Evolutionary conservation across 352 stramenopile species (phyloP).

Genomic region (Globisporangium spiculum): DNA sequence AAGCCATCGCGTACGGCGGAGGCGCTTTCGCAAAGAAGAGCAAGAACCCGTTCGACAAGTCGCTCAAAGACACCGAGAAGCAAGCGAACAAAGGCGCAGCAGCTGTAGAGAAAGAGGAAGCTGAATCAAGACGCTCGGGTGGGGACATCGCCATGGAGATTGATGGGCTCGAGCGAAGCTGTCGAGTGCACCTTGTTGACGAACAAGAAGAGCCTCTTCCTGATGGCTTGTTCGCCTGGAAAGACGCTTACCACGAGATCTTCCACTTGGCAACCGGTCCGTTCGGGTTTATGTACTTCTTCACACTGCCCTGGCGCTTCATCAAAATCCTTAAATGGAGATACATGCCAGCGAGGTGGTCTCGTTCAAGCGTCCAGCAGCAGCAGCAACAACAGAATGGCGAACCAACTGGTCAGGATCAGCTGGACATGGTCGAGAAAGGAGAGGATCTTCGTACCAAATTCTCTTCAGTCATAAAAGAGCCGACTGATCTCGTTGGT

Average conservation of each 20-base stretch:
- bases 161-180: constrained; percentile 59
- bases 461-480: not conserved
- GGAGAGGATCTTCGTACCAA: not conserved
- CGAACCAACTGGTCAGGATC: not conserved
- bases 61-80: not conserved
- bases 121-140: constrained; percentile 27
- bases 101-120: not conserved
- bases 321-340: constrained; percentile 44
- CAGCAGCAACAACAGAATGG: not conserved
- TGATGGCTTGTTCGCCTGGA: constrained; percentile 46
- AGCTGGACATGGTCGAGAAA: constrained; percentile 14
- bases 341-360: constrained; percentile 39
- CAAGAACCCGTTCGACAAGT: constrained; percentile 23
- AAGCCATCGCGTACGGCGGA: constrained; percentile 73
- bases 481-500: constrained; percentile 51
- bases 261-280: constrained; percentile 45
- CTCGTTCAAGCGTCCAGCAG: constrained; percentile 1
- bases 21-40: constrained; percentile 52
- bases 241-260: constrained; percentile 36
- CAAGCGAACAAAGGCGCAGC: constrained; percentile 1
- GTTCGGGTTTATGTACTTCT: constrained; percentile 64
- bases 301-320: constrained; percentile 49
- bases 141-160: constrained; percentile 69
- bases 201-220: constrained; percentile 32
- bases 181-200: constrained; percentile 32